phyloP scores from a whole-genome alignment of 2,329 filamentous ascomycete species.

The Hysterium pulicare region DNA sequence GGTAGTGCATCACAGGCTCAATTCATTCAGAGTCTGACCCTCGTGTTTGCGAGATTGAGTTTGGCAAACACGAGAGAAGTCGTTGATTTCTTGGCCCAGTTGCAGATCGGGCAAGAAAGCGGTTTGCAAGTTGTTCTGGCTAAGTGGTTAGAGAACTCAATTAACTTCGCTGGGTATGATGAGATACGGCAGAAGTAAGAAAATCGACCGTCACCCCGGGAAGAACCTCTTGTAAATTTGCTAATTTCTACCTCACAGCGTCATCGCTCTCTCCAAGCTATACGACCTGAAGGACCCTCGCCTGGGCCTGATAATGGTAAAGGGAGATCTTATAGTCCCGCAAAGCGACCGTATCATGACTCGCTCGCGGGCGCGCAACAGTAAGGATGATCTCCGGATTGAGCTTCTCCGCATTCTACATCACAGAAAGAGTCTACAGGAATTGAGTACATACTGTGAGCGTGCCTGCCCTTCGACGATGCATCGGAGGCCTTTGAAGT shows the following conservation, averaged over 20 bases:
- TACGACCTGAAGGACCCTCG: constrained; percentile 83
- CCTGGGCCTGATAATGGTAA: constrained; percentile 75
- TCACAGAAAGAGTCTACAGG: too few relatives aligned
- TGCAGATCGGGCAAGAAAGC: constrained; percentile 73
- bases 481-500: neutral
- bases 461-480: too few relatives aligned
- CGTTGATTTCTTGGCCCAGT: constrained; percentile 82
- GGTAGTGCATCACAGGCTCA: constrained; percentile 77
- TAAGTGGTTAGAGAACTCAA: constrained; percentile 96
- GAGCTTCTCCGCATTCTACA: neutral
- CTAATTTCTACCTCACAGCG: constrained; percentile 53
- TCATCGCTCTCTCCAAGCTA: constrained; percentile 88
- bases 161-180: constrained; percentile 97
- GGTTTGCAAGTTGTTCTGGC: constrained; percentile 85
- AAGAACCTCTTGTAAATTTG: constrained; percentile 1
- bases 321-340: constrained; percentile 83
- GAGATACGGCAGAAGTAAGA: constrained; percentile 92
- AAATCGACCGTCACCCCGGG: too few relatives aligned
- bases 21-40: constrained; percentile 92
- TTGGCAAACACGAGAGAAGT: constrained; percentile 83
- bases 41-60: constrained; percentile 90
- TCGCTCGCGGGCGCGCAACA: constrained; percentile 80
- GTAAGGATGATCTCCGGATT: constrained; percentile 45
- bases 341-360: constrained; percentile 86
- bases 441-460: too few relatives aligned